Base-by-base conservation (phyloP, 192 early-diverging fungal species). In the Coemansia sp. region DNA sequence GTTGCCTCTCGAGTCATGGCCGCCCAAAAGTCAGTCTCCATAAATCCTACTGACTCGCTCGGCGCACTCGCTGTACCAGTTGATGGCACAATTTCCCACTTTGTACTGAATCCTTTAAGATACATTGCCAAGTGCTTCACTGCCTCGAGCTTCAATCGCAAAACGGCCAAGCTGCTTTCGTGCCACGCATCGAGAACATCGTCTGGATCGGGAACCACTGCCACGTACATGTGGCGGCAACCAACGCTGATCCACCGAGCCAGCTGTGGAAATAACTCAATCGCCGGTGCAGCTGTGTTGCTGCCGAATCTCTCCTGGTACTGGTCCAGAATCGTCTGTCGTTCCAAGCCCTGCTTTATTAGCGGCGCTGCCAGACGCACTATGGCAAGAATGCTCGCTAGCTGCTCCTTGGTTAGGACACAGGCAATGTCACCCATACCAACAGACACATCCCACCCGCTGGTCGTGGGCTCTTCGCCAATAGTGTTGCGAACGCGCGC, bases 71-170 rank as follows among this genome's bases (percentile, higher is more conserved):
- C 22, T 5, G 63, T 65, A 2, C 66, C 65, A 0, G 56, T 11
- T 8, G 32, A 38, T 4, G 78, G 72, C n/a, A 57, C 38, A 25
- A 69, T 66, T 23, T 81, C 78, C 78, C 78, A 81, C 17, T 62
- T 66, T 9, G 72, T 62, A 25, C 66, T 49, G 49, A 75, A 32
- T 11, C 63, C 65, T 53, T 75, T 81, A 8, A 74, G 39, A 38
- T 81, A 81, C 52, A 81, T n/a, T 11, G 69, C 78, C 53, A 81
- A 47, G n/a, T 81, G 78, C 59, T 81, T 81, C 19, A 65, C 63
- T 1, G 61, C 45, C 27, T 81, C 78, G 8, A 81, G 78, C 45
- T 75, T 81, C 21, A 81, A 65, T 11, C 78, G 62, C 35, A 81
- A 54, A 5, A 81, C 73, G 24, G 78, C 69, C 17, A 81, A 39